Conservation (phyloP, 257 asterid genomes). For the Solanum rostratum region DNA sequence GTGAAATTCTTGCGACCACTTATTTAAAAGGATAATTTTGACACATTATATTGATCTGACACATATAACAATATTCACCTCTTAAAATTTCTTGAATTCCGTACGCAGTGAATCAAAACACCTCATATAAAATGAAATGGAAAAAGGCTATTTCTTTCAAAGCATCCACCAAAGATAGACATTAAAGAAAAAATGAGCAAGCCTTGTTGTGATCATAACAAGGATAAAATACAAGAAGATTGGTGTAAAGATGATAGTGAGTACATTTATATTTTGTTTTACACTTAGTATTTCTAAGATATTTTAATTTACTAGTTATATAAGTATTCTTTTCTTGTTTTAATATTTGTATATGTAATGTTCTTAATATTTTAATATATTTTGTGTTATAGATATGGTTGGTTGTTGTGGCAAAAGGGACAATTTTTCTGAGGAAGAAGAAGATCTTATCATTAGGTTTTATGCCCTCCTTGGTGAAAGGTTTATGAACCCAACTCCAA, state of each 20-base stretch:
- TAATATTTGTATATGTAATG: too few species aligned
- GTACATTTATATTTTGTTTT: background rate
- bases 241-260: background rate
- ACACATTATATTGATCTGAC: background rate
- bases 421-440: background rate
- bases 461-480: background rate
- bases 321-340: too few species aligned
- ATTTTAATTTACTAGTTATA: too few species aligned
- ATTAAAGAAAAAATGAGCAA: background rate
- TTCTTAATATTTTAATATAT: background rate
- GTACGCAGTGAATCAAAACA: background rate
- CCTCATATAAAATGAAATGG: background rate
- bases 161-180: background rate
- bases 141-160: background rate
- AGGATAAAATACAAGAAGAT: background rate
- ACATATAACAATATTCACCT: background rate
- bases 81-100: background rate
- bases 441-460: background rate
- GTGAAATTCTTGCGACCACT: background rate
- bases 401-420: too few species aligned
- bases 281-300: background rate
- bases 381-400: background rate
- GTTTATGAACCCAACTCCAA: background rate
- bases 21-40: background rate
- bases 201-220: too few species aligned